Evolutionary conservation across 1,284 basidiomycete species (phyloP), one percentile per base, ranked within the genome.

Genomic region (Irpex sp.): DNA sequence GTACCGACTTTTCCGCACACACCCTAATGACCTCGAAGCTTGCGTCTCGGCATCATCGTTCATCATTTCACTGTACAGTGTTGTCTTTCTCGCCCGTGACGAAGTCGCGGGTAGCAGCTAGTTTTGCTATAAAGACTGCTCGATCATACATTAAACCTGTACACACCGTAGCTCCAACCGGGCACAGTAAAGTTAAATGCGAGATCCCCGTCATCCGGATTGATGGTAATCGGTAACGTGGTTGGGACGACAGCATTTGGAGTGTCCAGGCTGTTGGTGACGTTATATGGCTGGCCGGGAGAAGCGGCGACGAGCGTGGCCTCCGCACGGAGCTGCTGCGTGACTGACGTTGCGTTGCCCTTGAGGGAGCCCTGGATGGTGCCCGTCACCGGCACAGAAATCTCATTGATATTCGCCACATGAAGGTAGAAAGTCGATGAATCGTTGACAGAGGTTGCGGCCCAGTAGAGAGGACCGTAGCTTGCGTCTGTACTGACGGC

Each of bases 381-480:
- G 5, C 59, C 59, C 31, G 59, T 60, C 7, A 61, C 17, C 13
- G 53, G 31, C 19, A 58, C 59, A 36, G 56, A 17, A 11, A 54
- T 15, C 15, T 60, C 11, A 5, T 61, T 35, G 50, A 31, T 61
- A 9, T 61, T 61, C 13, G 59, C 59, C 9, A 61, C 13, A 9
- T 61, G 59, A 13, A 61, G 26, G 21, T 33, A 61, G 37, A 59
- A 61, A 3, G 53, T 51, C 15, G 39, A 53, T n/a, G 51, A 57
- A 51, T 55, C 19, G 53, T 55, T 61, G 37, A 50, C 51, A 5
- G 59, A 61, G 21, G 59, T 33, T 17, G 59, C 59, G 13, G 43
- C 59, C 50, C 50, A 61, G 53, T 61, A 61, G 11, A 61, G 59
- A 61, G 59, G 59, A 11, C 35, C 51, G 31, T 35, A 61, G 31